These are phyloP conservation scores for Mycena vitilis DNA, from an alignment of 768 basidiomycete genomes.

Conservation along the genomic window DNA sequence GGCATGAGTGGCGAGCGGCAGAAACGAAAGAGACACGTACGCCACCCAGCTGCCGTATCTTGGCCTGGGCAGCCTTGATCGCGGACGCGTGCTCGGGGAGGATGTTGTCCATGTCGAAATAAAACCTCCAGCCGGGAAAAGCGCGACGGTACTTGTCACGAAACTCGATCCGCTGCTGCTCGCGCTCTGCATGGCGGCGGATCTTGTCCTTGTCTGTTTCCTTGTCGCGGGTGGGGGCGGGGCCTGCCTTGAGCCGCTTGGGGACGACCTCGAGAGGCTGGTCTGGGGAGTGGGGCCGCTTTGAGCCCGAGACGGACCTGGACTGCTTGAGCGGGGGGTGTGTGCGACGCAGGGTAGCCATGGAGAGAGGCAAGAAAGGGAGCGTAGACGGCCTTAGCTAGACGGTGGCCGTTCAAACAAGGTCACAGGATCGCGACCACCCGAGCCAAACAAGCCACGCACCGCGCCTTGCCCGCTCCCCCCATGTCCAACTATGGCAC, in stretches of 20 bases:
- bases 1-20: conserved; percentile 20
- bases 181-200: conserved; percentile 61
- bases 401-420: not conserved
- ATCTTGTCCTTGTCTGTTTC: conserved; percentile 59
- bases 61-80: conserved; percentile 59
- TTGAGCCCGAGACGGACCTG: conserved; percentile 47
- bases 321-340: conserved; percentile 54
- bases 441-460: not conserved
- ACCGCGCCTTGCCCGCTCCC: conserved; percentile 2
- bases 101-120: conserved; percentile 76
- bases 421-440: conserved; percentile 14
- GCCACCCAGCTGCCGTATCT: conserved; percentile 77
- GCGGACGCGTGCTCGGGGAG: conserved; percentile 52
- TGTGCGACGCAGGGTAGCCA: conserved; percentile 62
- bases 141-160: conserved; percentile 85
- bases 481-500: conserved; percentile 66
- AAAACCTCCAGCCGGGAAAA: conserved; percentile 87
- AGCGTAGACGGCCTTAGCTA: not conserved
- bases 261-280: conserved; percentile 47
- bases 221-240: conserved; percentile 39
- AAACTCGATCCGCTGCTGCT: conserved; percentile 76
- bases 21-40: conserved; percentile 61
- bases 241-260: conserved; percentile 60
- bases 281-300: conserved; percentile 67
- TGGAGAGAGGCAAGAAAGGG: conserved; percentile 33